Conservation (phyloP, 768 basidiomycete genomes). For the Baorangia bicolor region DNA sequence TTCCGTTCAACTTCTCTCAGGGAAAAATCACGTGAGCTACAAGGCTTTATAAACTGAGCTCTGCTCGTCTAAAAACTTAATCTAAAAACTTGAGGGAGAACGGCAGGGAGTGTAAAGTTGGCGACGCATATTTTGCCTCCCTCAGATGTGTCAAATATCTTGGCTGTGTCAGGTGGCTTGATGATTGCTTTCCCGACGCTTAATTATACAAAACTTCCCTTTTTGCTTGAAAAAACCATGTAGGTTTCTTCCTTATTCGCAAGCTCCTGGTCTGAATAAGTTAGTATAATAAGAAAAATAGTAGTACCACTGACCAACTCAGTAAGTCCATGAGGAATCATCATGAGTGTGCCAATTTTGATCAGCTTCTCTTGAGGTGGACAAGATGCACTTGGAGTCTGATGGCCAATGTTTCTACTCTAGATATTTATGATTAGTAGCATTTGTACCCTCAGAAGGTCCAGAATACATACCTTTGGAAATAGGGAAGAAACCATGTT, state of each 20-base stretch:
- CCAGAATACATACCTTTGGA: not conserved
- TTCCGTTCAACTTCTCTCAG: no score
- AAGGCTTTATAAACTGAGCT: no score
- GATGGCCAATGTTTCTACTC: not conserved
- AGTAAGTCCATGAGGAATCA: conserved; percentile 1
- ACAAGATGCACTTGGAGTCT: not conserved
- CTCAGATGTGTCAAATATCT: no score
- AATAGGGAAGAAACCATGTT: not conserved
- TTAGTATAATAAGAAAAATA: not conserved
- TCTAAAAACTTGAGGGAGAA: no score
- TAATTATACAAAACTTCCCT: no score
- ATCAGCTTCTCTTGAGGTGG: not conserved
- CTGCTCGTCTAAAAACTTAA: no score
- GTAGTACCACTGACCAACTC: not conserved
- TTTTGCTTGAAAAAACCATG: no score
- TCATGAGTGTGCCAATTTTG: conserved; percentile 1
- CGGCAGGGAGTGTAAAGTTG: no score
- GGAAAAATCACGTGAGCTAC: no score
- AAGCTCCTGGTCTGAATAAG: not conserved
- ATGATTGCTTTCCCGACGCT: no score
- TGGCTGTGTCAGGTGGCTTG: no score
- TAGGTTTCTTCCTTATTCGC: not conserved
- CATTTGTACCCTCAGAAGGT: not conserved
- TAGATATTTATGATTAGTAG: not conserved
- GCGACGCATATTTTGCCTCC: no score